Percentiles rank a stretch among this genome's conserved stretches.
Conservation (phyloP, 2,329 filamentous ascomycete genomes). For the Grosmannia clavigera region DNA sequence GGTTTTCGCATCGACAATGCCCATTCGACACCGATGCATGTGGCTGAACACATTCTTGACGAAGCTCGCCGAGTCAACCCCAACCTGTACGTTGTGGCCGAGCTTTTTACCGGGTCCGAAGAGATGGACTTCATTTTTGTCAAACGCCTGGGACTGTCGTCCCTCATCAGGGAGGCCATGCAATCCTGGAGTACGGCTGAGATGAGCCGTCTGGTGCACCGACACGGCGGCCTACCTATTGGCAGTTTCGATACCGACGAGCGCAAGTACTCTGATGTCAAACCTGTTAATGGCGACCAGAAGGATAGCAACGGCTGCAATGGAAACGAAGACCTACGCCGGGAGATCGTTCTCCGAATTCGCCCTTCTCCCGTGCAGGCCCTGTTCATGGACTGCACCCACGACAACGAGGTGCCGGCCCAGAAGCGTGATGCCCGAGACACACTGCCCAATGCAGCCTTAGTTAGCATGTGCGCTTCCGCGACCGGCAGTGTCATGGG, state of each 20-base stretch:
- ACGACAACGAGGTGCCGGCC: conserved; percentile 92
- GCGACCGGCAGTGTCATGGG: conserved; percentile 95
- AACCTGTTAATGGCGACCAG: neutral
- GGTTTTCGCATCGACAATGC: conserved; percentile 97
- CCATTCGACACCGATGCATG: conserved; percentile 87
- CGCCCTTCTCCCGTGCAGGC: conserved; percentile 83
- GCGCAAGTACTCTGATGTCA: conserved; percentile 32
- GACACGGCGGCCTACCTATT: conserved; percentile 85
- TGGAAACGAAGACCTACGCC: conserved; percentile 25
- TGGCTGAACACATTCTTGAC: conserved; percentile 90
- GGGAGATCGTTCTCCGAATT: conserved; percentile 66
- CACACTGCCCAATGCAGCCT: conserved; percentile 82
- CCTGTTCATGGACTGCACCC: conserved; percentile 97
- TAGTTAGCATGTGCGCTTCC: conserved; percentile 92
- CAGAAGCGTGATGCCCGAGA: conserved; percentile 92
- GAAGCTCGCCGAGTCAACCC: conserved; percentile 81
- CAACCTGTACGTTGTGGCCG: conserved; percentile 82
- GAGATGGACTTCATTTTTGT: conserved; percentile 95
- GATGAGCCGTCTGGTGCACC: conserved; percentile 82
- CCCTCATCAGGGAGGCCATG: conserved; percentile 94
- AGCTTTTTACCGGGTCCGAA: conserved; percentile 91
- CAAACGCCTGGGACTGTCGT: conserved; percentile 80
- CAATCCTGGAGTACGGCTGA: conserved; percentile 94
- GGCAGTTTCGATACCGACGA: conserved; percentile 96
- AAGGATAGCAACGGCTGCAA: conserved; percentile 6